Evolutionary conservation across 2,329 filamentous ascomycete genomes (phyloP), one percentile per base, ranked within the genome.

Genomic region (Aspergillus costaricaensis): DNA sequence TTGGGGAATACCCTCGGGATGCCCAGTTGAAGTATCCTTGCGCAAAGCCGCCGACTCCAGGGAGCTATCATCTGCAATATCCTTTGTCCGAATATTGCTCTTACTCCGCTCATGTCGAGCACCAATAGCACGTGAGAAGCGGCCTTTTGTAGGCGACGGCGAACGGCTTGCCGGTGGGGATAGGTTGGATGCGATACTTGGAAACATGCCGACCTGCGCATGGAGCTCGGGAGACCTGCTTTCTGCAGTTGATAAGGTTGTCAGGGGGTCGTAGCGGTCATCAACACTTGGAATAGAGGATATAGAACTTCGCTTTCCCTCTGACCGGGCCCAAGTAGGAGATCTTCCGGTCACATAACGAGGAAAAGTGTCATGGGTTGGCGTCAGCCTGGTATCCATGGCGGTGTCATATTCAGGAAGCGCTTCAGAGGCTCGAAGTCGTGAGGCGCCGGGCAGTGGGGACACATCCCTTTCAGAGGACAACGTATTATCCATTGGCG

Each of bases 151-250:
- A 30, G 89, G 89, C 6, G 90, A 91, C 2, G 80, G 79, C 1
- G 85, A 81, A 23, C 89, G 84, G 68, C 88, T 91, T 7, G 80
- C 81, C 3, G 82, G 79, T 1, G 87, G 84, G 3, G 89, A 90
- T 8, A 89, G 72, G 59, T 90, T 87, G 64, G 85, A 82, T 21
- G 84, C 83, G 61, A 88, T 84, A 12, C 82, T 83, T 4, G 86
- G 85, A 55, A 88, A 82, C 32, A 84, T 80, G 1, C 77, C 75
- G 39, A 70, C 62, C 30, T 70, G 70, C 15, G 66, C 65, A 41
- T 77, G 77, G 32, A 78, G 77, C 55, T 71, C 76, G 7, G 77
- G 74, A 21, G 67, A 79, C 67, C 68, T 85, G 75, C 61, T 81
- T 72, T 73, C 81, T 38, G 76, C 69, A 36, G 76, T 79, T 41